Base-by-base conservation (phyloP, 2,329 filamentous ascomycete genomes). In the Ophiobolus disseminans region DNA sequence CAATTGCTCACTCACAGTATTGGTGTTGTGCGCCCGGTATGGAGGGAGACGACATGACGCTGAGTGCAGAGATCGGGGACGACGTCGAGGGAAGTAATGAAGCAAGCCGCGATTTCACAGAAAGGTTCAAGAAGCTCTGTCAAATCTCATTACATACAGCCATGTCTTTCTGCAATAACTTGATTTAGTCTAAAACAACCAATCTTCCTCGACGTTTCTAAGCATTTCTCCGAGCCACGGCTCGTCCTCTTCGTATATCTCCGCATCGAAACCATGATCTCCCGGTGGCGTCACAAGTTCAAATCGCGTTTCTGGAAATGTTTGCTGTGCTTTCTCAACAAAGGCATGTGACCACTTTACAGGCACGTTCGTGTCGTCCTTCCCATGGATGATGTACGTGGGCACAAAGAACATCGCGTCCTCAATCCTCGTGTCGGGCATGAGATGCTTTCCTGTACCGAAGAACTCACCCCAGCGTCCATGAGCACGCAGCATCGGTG, bases 261-360 rank as follows among this genome's bases (percentile, higher is more conserved):
- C 48, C 7, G 41, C 48, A 45, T 70, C 69, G 36, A 73, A 73
- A 3, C 69, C 70, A 56, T 73, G 70, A 34, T 71, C 63, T 32
- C 55, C 40, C 0, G 57, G 55, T 10, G 58, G 17, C 31, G 48
- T 21, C 10, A 57, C 42, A 38, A 70, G 41, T 40, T 40, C 62
- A 0, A 69, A 48, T 36, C 62, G 53, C 10, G 17, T 23, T 4
- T 44, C 31, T 5, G 48, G 54, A 19, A 51, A 43, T 16, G 63
- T 40, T 20, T 36, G 40, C 39, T 53, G 50, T 20, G 49, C 58
- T 46, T 63, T 66, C 22, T 59, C 45, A 19, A 62, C 63, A 53
- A 72, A 72, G 4, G 31, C 45, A 46, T 38, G 48, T 10, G 51
- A 65, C 45, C 64, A 59, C 28, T 62, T 50, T 4, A 70, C 51